Evolutionary conservation across 768 basidiomycete species (phyloP), one percentile per base, ranked within the genome.

Genomic region (Russula vinacea): DNA sequence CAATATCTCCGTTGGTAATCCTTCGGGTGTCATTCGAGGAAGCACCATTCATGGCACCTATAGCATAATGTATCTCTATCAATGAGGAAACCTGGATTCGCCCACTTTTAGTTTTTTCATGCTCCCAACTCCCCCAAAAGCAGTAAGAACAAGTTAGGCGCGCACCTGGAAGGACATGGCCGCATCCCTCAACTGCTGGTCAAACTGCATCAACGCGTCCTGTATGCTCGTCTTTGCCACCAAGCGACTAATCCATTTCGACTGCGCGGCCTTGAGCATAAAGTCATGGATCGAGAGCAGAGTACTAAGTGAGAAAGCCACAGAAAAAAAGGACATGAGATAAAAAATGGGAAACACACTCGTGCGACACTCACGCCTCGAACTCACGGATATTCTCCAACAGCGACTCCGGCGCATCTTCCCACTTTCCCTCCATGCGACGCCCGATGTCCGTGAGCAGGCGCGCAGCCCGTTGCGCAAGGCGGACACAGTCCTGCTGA

Each of bases 371-470:
- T 59, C 53, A 70, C 69, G 32, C 54, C 58, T 70, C 65, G 24
- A 70, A 69, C 26, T 69, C 59, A n/a, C 55, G 49, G 35, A 70
- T 64, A 42, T 67, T 70, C n/a, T 69, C 66, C 35, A 70, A 37
- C 33, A 69, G 49, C 22, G 69, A 67, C 26, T 56, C 44, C 19
- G 69, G 69, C 16, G 68, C 69, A 13, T 64, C 58, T 19, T 67
- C 69, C 69, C 69, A 70, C 57, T 64, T 70, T 39, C 69, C 69
- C 33, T 70, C 68, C 69, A 70, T 70, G 24, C 63, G 69, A 32
- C n/a, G 54, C n/a, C 62, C 68, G 0, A 70, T 26, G 19, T 59
- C 61, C 32, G 45, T 32, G 17, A 70, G 66, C 24, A 69, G 44
- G n/a, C 61, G 65, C 17, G 68, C 62, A 1, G 68, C 62, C 17